A percentile compares a stretch with the other conserved stretches of the same genome.
These are phyloP conservation scores for Boletellus ananas DNA, from an alignment of 768 basidiomycete species.

Conservation along the genomic window DNA sequence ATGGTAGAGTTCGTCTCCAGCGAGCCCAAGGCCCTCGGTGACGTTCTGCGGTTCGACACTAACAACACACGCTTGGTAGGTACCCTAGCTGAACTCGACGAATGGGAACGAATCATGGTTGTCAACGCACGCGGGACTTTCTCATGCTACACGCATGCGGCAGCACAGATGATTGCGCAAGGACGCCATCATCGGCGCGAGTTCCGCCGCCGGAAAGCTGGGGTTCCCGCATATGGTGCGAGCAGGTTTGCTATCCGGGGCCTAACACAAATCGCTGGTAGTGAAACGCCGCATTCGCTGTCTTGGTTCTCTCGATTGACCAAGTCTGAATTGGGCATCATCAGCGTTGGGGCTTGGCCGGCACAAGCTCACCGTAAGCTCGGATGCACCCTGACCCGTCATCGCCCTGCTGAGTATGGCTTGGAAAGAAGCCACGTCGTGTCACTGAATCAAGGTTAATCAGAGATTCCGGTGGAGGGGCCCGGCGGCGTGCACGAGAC, in stretches of 20 bases:
- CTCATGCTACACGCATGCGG: conserved; percentile 63
- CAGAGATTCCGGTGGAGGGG: too few species aligned
- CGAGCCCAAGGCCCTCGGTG: not conserved
- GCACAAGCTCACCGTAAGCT: conserved; percentile 37
- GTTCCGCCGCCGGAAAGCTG: conserved; percentile 10
- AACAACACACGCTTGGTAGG: not conserved
- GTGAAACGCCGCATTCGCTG: not conserved
- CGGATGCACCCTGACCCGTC: conserved; percentile 37
- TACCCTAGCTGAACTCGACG: conserved; percentile 29
- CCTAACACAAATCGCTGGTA: conserved; percentile 40
- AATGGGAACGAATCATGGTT: conserved; percentile 41
- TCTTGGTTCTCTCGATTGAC: not conserved
- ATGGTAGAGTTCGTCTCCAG: not conserved
- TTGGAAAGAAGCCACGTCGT: not conserved
- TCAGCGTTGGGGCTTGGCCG: conserved; percentile 29
- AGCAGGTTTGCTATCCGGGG: conserved; percentile 42
- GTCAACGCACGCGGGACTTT: conserved; percentile 58
- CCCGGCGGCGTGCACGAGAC: not conserved
- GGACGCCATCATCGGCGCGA: conserved; percentile 47
- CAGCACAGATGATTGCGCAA: conserved; percentile 59
- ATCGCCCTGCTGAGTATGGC: conserved; percentile 29
- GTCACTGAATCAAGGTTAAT: not conserved
- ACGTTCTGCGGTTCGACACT: not conserved
- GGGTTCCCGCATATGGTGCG: conserved; percentile 27
- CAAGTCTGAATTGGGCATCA: not conserved